A percentile compares a stretch with the other conserved stretches of the same genome.
These are phyloP conservation scores for Solanum hybrid DNA, from an alignment of 305 asterid species.

Conservation along the genomic window DNA sequence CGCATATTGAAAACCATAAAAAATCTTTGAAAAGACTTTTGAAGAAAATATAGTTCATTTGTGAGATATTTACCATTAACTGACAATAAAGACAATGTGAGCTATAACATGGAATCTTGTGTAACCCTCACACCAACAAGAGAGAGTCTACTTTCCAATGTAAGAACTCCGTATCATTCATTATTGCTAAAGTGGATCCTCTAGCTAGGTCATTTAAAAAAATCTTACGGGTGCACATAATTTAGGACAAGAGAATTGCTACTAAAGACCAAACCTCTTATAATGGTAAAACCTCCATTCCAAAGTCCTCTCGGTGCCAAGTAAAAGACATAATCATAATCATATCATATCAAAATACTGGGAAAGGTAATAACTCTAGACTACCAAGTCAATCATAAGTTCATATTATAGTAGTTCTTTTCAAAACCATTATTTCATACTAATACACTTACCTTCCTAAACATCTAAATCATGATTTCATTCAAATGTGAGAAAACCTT, in stretches of 20 bases:
- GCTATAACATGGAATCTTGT: too few relatives aligned
- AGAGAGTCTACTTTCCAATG: background rate
- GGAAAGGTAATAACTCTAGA: background rate
- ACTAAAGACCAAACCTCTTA: background rate
- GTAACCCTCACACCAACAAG: background rate
- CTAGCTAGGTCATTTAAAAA: background rate
- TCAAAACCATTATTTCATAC: background rate
- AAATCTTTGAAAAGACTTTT: too few relatives aligned
- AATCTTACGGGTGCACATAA: background rate
- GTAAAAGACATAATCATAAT: background rate
- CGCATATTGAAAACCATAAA: too few relatives aligned
- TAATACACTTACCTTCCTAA: background rate
- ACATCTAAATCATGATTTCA: background rate
- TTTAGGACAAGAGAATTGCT: background rate
- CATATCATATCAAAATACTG: background rate
- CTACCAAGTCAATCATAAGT: background rate
- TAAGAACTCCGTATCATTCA: background rate
- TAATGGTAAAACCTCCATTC: background rate
- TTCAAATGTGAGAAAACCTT: background rate
- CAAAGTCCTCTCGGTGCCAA: background rate
- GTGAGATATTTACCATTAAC: too few relatives aligned
- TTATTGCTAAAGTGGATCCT: background rate
- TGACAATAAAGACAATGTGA: too few relatives aligned
- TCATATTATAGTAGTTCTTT: background rate
- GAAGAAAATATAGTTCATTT: too few relatives aligned